phyloP scores from a whole-genome alignment of 78 protist species.

The Tieghemostelium lacteum region DNA sequence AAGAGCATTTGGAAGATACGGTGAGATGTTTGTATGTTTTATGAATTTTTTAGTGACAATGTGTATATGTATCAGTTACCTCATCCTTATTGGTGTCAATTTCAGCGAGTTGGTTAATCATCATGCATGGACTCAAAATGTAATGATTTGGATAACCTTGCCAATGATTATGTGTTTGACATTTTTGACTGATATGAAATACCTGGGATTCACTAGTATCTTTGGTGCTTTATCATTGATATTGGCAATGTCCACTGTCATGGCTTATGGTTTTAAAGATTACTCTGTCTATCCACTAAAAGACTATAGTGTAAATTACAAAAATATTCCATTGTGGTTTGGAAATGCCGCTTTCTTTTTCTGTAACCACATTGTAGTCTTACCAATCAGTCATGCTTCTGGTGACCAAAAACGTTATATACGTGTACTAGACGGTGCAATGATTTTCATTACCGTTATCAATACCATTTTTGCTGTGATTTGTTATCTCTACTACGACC shows the following conservation, averaged over 20 bases:
- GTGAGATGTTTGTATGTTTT: constrained; percentile 53
- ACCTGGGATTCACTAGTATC: constrained; percentile 49
- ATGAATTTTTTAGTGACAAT: constrained; percentile 66
- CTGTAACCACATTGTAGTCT: constrained; percentile 56
- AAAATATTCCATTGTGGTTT: constrained; percentile 67
- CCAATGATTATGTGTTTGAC: constrained; percentile 23
- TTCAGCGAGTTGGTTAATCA: neutral
- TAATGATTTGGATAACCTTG: constrained; percentile 35
- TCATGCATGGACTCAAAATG: neutral
- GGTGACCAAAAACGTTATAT: constrained; percentile 45
- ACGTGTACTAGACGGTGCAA: constrained; percentile 30
- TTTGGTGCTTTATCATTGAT: constrained; percentile 68
- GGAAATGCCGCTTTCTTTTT: constrained; percentile 76
- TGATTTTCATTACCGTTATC: constrained; percentile 59
- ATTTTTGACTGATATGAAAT: constrained; percentile 72
- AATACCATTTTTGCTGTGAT: constrained; percentile 29
- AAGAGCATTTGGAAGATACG: constrained; percentile 37
- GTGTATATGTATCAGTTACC: constrained; percentile 55
- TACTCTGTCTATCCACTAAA: constrained; percentile 10
- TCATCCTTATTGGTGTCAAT: constrained; percentile 54
- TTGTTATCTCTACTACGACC: constrained; percentile 47
- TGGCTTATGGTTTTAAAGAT: constrained; percentile 53
- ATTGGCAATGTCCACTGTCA: constrained; percentile 44
- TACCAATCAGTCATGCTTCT: constrained; percentile 58
- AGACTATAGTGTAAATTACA: constrained; percentile 33